Base-by-base conservation (phyloP, 768 basidiomycete genomes). In the Pleurotus tuoliensis region DNA sequence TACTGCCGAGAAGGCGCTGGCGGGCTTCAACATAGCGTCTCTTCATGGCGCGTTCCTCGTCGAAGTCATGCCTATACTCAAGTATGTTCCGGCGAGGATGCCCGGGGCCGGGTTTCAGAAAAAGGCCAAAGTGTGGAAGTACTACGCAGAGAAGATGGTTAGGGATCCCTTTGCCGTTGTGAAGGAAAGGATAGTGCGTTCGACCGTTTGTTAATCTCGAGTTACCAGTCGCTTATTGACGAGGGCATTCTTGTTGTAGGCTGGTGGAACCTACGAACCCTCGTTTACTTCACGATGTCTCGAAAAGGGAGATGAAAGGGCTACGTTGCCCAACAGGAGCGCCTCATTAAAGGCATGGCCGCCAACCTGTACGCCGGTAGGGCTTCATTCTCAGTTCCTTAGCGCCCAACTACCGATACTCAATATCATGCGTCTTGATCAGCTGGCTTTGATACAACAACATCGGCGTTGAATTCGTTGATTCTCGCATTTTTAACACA, bases 1-100 rank as follows among this genome's bases (percentile, higher is more conserved):
- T 0, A 64, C 74, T 1, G 78, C 76, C 0, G 73, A 79, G 27
- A 62, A 70, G 5, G 75, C 77, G 2, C 61, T 74, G 8, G 59
- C 69, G 5, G 64, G 66, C 3, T 62, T 77, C 45, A 64, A 63
- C 7, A 59, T 65, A 27, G 76, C 76, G 1, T 64, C 70, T 0
- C 61, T 72, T n/a, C 75, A 75, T 1, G 80, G 78, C 12, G 59
- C 69, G 37, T 81, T 73, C 57, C 65, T 81, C 3, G 79, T 84
- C 5, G 80, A 82, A 49, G 47, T 65, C 7, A 46, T 79, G 1
- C 75, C 76, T 0, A 39, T 65, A 5, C 66, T 77, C 16, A 72
- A 72, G 59, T 66, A 76, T 43, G 58, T 78, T 12, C 76, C 76
- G 0, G 59, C 46, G n/a, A 78, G 76, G 74, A 30, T 77, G 4